Conservation (phyloP, 305 asterid genomes). For the Fraxinus xanthoxyloides region DNA sequence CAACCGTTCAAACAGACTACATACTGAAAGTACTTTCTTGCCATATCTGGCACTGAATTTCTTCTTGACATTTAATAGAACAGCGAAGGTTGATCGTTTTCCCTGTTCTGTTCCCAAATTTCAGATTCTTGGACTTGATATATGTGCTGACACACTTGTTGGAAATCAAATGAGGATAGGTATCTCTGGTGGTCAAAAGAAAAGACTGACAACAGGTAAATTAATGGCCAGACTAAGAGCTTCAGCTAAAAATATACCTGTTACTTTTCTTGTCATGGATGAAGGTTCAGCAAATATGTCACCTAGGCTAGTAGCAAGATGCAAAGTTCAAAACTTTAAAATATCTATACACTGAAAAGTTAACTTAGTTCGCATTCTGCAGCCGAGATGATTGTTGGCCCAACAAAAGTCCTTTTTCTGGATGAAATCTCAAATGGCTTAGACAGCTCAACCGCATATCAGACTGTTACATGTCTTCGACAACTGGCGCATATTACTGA, state of each 20-base stretch:
- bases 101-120: background rate
- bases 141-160: constrained; percentile 40
- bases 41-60: background rate
- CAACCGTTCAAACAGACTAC: constrained; percentile 43
- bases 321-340: background rate
- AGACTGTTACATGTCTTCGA: constrained; percentile 3
- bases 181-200: constrained; percentile 52
- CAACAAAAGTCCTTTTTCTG: constrained; percentile 5
- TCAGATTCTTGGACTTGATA: constrained; percentile 49
- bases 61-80: background rate
- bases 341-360: background rate
- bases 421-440: constrained; percentile 4
- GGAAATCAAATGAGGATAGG: constrained; percentile 48
- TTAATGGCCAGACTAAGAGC: background rate
- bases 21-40: constrained; percentile 30
- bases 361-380: background rate
- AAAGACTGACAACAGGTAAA: constrained; percentile 44
- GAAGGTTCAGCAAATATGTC: background rate
- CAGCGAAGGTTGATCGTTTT: background rate
- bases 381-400: constrained; percentile 11
- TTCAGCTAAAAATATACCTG: background rate
- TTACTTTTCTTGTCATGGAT: background rate
- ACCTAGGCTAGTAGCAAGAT: background rate
- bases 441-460: constrained; percentile 16
- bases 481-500: constrained; percentile 7